A percentile compares a stretch with the other conserved stretches of the same genome.
Evolutionary conservation across 2,329 filamentous ascomycete species (phyloP).

Genomic region (Esteya vermicola): DNA sequence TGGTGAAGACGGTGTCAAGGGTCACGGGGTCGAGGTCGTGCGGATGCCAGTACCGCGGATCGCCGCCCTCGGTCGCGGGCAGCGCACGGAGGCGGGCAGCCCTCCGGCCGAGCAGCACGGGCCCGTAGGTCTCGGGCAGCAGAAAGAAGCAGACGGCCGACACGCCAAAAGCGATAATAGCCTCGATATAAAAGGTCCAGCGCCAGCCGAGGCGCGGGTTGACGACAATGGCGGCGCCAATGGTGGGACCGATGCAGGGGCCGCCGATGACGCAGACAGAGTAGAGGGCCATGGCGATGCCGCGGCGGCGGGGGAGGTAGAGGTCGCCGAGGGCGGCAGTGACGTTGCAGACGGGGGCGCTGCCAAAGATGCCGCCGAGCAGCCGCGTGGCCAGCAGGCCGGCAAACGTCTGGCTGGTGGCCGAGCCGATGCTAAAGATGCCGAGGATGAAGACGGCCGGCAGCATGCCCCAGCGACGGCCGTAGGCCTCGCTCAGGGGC

Average conservation of each 20-base stretch:
- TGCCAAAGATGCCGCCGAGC: slow-evolving; percentile 48
- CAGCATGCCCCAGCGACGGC: slow-evolving; percentile 27
- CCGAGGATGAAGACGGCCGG: slow-evolving; percentile 25
- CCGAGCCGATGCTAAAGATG: slow-evolving; percentile 30
- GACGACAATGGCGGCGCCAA: slow-evolving; percentile 22
- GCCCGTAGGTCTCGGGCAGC: slow-evolving; percentile 21
- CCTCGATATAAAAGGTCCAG: slow-evolving; percentile 15
- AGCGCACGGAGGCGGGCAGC: slow-evolving; percentile 29
- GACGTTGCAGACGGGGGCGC: slow-evolving; percentile 48
- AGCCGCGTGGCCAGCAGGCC: slow-evolving; percentile 52
- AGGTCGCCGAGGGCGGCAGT: slow-evolving; percentile 51
- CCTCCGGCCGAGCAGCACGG: slow-evolving; percentile 35
- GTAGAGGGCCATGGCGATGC: slow-evolving; percentile 33
- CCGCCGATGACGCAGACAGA: slow-evolving; percentile 22
- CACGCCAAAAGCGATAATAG: slow-evolving; percentile 11
- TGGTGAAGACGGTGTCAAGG: slow-evolving; percentile 41
- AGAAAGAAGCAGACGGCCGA: slow-evolving; percentile 14
- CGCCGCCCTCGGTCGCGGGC: slow-evolving; percentile 16
- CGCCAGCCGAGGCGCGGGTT: slow-evolving; percentile 14
- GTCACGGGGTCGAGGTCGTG: slow-evolving; percentile 48
- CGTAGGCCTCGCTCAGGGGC: slow-evolving; percentile 28
- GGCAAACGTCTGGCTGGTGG: slow-evolving; percentile 29
- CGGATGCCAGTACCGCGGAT: slow-evolving; percentile 17
- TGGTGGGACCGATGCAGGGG: slow-evolving; percentile 24
- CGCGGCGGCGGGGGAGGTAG: slow-evolving; percentile 38